Conservation (phyloP, 352 stramenopile species). For the Phytophthora parvispora region DNA sequence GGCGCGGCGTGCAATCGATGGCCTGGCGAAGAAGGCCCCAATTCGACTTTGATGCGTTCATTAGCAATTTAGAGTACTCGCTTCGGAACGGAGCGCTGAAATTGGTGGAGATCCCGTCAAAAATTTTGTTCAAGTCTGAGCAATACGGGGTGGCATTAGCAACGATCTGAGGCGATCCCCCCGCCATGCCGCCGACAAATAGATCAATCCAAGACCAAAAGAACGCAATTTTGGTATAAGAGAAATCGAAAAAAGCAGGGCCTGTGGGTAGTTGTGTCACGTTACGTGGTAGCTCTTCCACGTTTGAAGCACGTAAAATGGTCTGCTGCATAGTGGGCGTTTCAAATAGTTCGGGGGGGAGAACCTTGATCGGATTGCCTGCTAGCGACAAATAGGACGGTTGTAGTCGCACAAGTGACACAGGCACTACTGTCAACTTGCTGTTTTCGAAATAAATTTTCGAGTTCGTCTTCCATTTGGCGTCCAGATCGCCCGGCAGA, state of each 20-base stretch:
- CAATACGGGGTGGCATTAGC: constrained; percentile 1
- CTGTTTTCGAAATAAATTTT: constrained; percentile 2
- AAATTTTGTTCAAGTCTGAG: not conserved
- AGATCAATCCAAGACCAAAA: constrained; percentile 12
- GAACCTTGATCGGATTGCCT: not conserved
- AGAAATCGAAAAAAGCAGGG: not conserved
- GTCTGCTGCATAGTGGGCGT: not conserved
- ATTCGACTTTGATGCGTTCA: constrained; percentile 7
- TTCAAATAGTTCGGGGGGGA: constrained; percentile 2
- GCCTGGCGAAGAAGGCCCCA: not conserved
- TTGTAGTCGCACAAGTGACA: not conserved
- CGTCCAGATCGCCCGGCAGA: constrained; percentile 36
- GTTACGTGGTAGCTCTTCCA: not conserved
- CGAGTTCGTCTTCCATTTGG: constrained; percentile 19
- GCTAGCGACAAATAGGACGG: not conserved
- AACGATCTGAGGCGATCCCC: not conserved
- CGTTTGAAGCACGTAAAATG: not conserved
- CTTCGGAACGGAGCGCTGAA: not conserved
- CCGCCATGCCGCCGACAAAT: not conserved
- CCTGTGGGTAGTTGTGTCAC: not conserved
- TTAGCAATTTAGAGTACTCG: not conserved
- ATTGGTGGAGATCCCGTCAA: not conserved
- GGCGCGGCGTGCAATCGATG: not conserved
- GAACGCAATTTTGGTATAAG: not conserved
- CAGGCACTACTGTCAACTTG: not conserved